Evolutionary conservation across 352 stramenopile genomes (phyloP).

Genomic region (Thalassiosira allenii): DNA sequence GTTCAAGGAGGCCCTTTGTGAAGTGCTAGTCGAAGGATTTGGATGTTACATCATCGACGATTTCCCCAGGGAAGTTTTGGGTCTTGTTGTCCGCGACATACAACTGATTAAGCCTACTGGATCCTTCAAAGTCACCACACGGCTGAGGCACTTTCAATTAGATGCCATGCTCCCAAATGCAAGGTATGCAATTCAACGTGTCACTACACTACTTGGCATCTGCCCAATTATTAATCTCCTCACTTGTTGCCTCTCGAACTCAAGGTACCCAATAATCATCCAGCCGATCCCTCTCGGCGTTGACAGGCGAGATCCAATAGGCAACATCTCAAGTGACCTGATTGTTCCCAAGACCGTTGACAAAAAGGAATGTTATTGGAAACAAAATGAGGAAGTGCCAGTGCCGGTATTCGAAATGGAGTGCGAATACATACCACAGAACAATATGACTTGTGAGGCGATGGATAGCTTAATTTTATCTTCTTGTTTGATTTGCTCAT

Average conservation of each 20-base stretch:
- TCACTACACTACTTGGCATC: too few species aligned
- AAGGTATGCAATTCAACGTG: too few species aligned
- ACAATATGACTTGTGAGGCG: conserved; percentile 70
- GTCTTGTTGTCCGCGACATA: conserved; percentile 60
- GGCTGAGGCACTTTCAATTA: conserved; percentile 67
- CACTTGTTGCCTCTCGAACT: too few species aligned
- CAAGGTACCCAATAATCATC: conserved; percentile 71
- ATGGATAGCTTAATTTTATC: too few species aligned
- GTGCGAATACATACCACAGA: conserved; percentile 41
- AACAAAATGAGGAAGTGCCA: conserved; percentile 42
- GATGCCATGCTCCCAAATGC: conserved; percentile 66
- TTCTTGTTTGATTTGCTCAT: too few species aligned
- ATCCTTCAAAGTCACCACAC: conserved; percentile 50
- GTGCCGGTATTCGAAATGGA: conserved; percentile 59
- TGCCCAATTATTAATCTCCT: too few species aligned
- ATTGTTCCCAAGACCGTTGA: conserved; percentile 16
- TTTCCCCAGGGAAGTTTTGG: conserved; percentile 64
- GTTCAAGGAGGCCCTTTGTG: conserved; percentile 46
- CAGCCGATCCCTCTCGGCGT: conserved; percentile 56
- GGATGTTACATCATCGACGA: conserved; percentile 69
- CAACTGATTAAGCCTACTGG: conserved; percentile 57
- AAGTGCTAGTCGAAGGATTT: conserved; percentile 60
- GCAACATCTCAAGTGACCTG: not conserved
- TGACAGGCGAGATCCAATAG: conserved; percentile 31
- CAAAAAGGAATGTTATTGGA: conserved; percentile 57